Evolutionary conservation across 1,284 basidiomycete genomes (phyloP).

Genomic region (Neolentinus lepideus): DNA sequence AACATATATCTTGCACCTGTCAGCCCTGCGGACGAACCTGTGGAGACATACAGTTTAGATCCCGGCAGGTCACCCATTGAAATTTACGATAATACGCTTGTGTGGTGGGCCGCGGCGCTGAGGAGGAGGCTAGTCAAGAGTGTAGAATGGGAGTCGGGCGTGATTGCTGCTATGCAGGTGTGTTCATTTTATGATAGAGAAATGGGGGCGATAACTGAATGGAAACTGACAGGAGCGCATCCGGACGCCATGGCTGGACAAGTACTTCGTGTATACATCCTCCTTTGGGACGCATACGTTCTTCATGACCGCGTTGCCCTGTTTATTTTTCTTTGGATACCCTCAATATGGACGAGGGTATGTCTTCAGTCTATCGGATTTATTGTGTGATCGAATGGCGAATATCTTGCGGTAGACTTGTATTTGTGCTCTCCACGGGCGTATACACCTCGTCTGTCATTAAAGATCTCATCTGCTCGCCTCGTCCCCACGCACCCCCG

Average conservation of each 20-base stretch:
- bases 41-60: neutral
- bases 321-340: conserved; percentile 85
- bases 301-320: conserved; percentile 87
- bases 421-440: conserved; percentile 72
- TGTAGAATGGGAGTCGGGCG: conserved; percentile 57
- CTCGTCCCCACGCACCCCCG: conserved; percentile 87
- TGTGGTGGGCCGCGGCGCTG: conserved; percentile 62
- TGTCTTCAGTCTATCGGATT: conserved; percentile 19
- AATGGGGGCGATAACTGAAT: neutral
- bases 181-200: conserved; percentile 10
- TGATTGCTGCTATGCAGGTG: conserved; percentile 72
- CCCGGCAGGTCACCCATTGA: conserved; percentile 32
- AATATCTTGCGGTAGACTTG: conserved; percentile 36
- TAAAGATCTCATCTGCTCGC: conserved; percentile 89
- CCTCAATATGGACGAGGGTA: conserved; percentile 68
- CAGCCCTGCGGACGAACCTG: no score
- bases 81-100: conserved; percentile 60
- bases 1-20: no score
- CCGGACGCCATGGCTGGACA: conserved; percentile 70
- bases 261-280: conserved; percentile 88
- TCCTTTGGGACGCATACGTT: conserved; percentile 90
- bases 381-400: neutral
- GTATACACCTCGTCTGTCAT: conserved; percentile 81
- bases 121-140: conserved; percentile 51
- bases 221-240: conserved; percentile 36